phyloP scores from a whole-genome alignment of 83 land plant genomes.

The Picea engelmannii region DNA sequence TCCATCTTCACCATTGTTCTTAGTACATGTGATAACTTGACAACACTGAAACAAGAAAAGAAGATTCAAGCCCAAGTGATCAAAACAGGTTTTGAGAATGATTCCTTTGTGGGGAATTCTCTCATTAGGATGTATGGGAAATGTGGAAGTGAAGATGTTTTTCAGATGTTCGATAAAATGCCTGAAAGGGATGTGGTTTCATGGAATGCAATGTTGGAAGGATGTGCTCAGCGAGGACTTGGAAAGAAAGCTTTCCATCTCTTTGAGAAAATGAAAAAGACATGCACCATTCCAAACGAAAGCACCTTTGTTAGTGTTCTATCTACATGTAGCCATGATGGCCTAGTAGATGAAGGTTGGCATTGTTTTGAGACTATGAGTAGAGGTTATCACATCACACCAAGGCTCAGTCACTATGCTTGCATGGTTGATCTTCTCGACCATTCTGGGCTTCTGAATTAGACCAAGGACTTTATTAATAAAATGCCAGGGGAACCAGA shows the following conservation, averaged over 20 bases:
- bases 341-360: constrained; percentile 11
- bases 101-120: constrained; percentile 49
- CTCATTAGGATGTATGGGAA: constrained; percentile 60
- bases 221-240: constrained; percentile 52
- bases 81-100: constrained; percentile 38
- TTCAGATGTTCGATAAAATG: constrained; percentile 30
- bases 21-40: constrained; percentile 33
- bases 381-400: constrained; percentile 3
- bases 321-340: constrained; percentile 8
- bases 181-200: constrained; percentile 34
- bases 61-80: constrained; percentile 50
- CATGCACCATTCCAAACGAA: constrained; percentile 49
- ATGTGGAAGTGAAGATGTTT: constrained; percentile 30
- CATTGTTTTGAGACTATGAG: constrained; percentile 2
- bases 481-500: no score
- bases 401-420: background rate
- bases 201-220: constrained; percentile 65
- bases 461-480: no score
- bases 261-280: constrained; percentile 40
- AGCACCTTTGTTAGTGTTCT: constrained; percentile 30
- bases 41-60: constrained; percentile 27
- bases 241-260: constrained; percentile 37
- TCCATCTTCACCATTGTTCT: constrained; percentile 46
- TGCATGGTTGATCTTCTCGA: background rate
- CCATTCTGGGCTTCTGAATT: no score